Evolutionary conservation across 1,139 yeast species (phyloP).

Genomic region (Scheffersomyces cryptocercus): DNA sequence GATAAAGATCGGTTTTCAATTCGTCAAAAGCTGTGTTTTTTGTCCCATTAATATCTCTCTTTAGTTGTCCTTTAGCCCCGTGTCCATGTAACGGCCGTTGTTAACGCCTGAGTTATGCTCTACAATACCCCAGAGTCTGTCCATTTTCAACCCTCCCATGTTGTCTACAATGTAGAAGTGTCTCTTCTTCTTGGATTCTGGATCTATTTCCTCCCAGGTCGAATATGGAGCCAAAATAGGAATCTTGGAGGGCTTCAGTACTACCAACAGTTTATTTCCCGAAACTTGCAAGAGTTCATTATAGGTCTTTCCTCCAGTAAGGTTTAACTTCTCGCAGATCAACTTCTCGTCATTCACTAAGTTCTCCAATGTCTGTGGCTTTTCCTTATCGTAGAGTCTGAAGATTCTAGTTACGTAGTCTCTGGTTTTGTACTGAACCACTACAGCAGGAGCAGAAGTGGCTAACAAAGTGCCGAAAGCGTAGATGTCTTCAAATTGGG

Average conservation of each 20-base stretch:
- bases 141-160: conserved; percentile 82
- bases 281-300: conserved; percentile 58
- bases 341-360: conserved; percentile 62
- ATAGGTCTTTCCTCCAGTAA: conserved; percentile 66
- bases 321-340: conserved; percentile 66
- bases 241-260: conserved; percentile 27
- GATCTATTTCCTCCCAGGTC: conserved; percentile 55
- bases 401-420: conserved; percentile 74
- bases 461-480: conserved; percentile 44
- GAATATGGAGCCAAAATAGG: conserved; percentile 53
- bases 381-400: conserved; percentile 62
- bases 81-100: conserved; percentile 56
- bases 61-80: neutral
- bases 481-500: conserved; percentile 55
- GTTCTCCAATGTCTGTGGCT: conserved; percentile 67
- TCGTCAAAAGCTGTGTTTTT: neutral
- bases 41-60: neutral
- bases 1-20: neutral
- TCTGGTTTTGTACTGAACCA: conserved; percentile 56
- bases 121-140: conserved; percentile 77
- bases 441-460: conserved; percentile 49
- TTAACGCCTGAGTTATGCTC: conserved; percentile 66
- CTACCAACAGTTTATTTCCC: conserved; percentile 40
- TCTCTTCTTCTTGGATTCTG: conserved; percentile 33
- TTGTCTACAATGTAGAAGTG: conserved; percentile 67